Base-by-base conservation (phyloP, 2,329 filamentous ascomycete species). In the Pseudocercospora ulei region DNA sequence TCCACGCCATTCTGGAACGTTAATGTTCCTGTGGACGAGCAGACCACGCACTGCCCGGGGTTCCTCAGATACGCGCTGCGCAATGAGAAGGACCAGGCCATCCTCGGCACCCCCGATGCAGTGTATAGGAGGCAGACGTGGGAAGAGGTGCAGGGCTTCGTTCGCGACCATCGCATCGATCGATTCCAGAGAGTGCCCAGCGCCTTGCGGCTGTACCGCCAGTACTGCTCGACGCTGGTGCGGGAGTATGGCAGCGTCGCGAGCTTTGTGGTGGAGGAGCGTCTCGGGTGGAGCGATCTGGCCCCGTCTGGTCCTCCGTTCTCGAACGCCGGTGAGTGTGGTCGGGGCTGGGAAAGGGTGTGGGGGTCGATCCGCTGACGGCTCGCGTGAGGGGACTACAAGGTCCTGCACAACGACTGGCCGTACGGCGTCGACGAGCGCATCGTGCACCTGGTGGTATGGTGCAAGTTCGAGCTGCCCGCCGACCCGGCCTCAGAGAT, bases 321-420 rank as follows among this genome's bases (percentile, higher is more conserved):
- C 18, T 26, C 25, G 1, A 38, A 38, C 19, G 22, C 35, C n/a
- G 37, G 30, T 41, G 18, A 13, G 33, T 17, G 19, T 5, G 23
- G 2, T 14, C 8, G 19, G 20, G 14, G 6, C n/a, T 17, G 23
- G 38, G n/a, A 3, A 9, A 13, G 13, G 3, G 18, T 11, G 8
- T 4, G 5, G 16, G 7, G 14, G 13, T 16, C 5, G 3, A 5
- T 7, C 23, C 8, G 23, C 38, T 53, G 20, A 30, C 28, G 2
- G 23, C 18, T 31, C 24, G 16, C 22, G 27, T 2, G 36, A 49
- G 39, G 39, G n/a, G 38, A 44, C 27, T 64, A 79, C 53, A 85
- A 77, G 60, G 78, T 93, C 31, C 61, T 94, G 25, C 75, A 73
- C 63, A 96, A 96, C 57, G 87, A 96, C 68, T 95, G 86, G 83